A percentile compares a stretch with the other conserved stretches of the same genome.
Conservation (phyloP, 2,329 filamentous ascomycete species). For the Chaetothyriales sp. region DNA sequence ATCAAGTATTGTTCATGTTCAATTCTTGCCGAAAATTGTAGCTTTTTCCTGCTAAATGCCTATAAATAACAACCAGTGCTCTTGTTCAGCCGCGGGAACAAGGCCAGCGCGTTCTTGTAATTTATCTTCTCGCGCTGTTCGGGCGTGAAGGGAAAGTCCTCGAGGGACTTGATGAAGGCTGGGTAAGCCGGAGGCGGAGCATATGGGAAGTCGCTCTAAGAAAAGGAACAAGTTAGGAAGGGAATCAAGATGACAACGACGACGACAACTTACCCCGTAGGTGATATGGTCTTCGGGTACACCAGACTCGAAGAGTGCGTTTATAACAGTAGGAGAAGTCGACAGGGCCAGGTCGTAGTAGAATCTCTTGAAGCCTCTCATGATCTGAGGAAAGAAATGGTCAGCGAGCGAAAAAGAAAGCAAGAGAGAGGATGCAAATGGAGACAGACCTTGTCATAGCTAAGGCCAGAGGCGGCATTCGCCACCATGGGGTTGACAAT, state of each 20-base stretch:
- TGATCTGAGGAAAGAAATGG: neutral
- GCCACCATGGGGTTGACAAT: too few relatives aligned
- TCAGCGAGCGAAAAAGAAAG: too few relatives aligned
- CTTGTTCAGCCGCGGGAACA: neutral
- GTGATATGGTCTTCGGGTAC: constrained; percentile 2
- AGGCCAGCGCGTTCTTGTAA: neutral
- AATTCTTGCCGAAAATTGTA: too few relatives aligned
- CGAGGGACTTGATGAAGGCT: neutral
- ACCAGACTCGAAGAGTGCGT: constrained; percentile 1
- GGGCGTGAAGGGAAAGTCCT: neutral
- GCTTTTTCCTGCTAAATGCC: too few relatives aligned
- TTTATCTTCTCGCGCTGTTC: neutral
- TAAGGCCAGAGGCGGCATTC: too few relatives aligned
- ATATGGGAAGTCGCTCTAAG: neutral
- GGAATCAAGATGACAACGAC: too few relatives aligned
- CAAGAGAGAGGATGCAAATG: too few relatives aligned
- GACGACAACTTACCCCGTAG: too few relatives aligned
- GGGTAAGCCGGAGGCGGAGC: neutral
- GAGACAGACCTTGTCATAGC: too few relatives aligned
- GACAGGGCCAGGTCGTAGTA: constrained; percentile 20
- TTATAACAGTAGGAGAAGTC: constrained; percentile 6
- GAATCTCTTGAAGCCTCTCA: constrained; percentile 10
- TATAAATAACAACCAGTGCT: too few relatives aligned
- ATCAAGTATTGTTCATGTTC: too few relatives aligned
- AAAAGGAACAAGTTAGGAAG: too few relatives aligned